Base-by-base conservation (phyloP, 257 asterid species). In the Cordia subcordata region DNA sequence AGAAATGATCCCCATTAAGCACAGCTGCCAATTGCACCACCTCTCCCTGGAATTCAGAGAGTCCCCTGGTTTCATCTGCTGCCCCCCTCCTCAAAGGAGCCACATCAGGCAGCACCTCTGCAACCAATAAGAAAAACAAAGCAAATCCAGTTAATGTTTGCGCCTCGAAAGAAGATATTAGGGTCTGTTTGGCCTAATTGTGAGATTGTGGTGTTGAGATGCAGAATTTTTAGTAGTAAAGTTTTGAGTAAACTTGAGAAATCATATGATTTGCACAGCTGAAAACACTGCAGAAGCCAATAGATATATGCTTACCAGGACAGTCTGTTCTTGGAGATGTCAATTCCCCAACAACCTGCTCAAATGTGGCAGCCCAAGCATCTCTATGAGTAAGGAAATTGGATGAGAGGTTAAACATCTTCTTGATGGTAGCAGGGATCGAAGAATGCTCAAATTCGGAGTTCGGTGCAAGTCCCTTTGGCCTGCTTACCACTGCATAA, bases 341-440 rank as follows among this genome's bases (percentile, higher is more conserved):
- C 65, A 85, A 60, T 15, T 75, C 70, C 14, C 77, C 76, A 0
- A 81, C 79, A 5, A 88, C 89, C 23, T 83, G 94, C 66, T 88
- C 96, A 46, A 88, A 88, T 5, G 96, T 85, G 69, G 88, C 92
- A 3, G 89, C 94, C 96, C 96, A 88, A 66, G 94, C 90, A 50
- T 88, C 96, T 70, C 96, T 85, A 49, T 88, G 94, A 10, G 94
- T 88, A 47, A 85, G 60, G 73, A 82, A 88, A 64, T 83, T 83
- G 13, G 94, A 82, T 15, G 83, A 70, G 15, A 88, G 86, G 55
- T 85, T 88, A 68, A 85, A 88, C 20, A 88, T 70, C 72, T 79
- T 85, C 82, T 85, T 88, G 54, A 88, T 81, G 17, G 94, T 85
- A 8, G 95, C 95, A 17, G 95, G 90, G 59, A 86, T 75, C 17